These are phyloP conservation scores for Lepidium aucheri DNA, from an alignment of 345 rosid genomes.

Conservation along the genomic window DNA sequence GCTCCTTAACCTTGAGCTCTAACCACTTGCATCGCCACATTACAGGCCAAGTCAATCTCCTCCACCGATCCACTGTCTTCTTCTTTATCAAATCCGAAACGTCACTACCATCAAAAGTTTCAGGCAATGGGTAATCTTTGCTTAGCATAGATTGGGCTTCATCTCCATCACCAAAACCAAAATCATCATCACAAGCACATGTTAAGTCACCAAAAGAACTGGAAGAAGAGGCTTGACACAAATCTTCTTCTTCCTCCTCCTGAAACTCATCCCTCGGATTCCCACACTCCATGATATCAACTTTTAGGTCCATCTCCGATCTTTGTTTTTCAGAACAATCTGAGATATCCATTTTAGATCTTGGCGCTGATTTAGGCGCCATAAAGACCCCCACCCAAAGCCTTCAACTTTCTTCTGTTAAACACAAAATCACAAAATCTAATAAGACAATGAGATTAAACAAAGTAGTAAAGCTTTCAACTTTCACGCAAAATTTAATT, in stretches of 20 bases:
- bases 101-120: not conserved
- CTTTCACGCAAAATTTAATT: not conserved
- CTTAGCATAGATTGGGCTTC: slow-evolving; percentile 45
- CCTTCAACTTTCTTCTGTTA: not conserved
- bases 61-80: slow-evolving; percentile 67
- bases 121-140: slow-evolving; percentile 21
- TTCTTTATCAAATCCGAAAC: slow-evolving; percentile 42
- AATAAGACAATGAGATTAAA: not conserved
- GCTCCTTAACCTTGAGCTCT: slow-evolving; percentile 53
- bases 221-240: slow-evolving; percentile 47
- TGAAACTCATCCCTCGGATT: slow-evolving; percentile 10
- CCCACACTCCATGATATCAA: slow-evolving; percentile 40
- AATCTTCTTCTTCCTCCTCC: slow-evolving; percentile 23
- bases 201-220: slow-evolving; percentile 68
- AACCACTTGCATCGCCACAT: slow-evolving; percentile 77
- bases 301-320: slow-evolving; percentile 26
- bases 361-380: slow-evolving; percentile 29
- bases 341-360: slow-evolving; percentile 17
- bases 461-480: not conserved
- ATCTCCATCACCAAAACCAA: slow-evolving; percentile 40
- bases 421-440: not conserved
- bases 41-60: slow-evolving; percentile 45
- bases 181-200: slow-evolving; percentile 33
- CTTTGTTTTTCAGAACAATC: not conserved
- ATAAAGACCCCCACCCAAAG: not conserved